Conservation (phyloP, 305 asterid genomes). For the Galium porrigens region DNA sequence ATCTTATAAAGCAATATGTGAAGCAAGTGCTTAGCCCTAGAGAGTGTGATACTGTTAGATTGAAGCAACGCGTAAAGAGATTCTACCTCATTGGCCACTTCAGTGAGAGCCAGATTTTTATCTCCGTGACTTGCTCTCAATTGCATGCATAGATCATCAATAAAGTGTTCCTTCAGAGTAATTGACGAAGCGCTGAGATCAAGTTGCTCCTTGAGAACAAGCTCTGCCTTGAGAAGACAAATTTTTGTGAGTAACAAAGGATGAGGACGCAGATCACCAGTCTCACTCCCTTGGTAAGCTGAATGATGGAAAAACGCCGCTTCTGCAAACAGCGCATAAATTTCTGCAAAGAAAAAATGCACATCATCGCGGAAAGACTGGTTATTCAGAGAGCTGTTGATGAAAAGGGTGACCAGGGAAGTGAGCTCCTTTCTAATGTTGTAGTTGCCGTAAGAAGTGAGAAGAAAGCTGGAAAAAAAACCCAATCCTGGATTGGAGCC, state of each 20-base stretch:
- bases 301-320: background rate
- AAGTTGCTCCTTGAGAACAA: slow-evolving; percentile 1
- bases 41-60: background rate
- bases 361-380: background rate
- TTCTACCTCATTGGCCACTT: slow-evolving; percentile 1
- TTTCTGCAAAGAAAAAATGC: background rate
- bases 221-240: slow-evolving; percentile 1
- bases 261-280: background rate
- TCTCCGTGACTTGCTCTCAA: background rate
- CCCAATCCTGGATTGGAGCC: background rate
- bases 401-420: background rate
- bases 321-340: background rate
- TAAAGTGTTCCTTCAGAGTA: background rate
- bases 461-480: background rate
- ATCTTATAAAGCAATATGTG: background rate
- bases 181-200: background rate
- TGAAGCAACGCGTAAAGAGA: background rate
- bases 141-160: background rate
- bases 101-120: background rate
- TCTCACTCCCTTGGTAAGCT: background rate
- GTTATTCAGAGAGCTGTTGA: background rate
- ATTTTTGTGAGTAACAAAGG: background rate
- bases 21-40: background rate
- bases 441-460: background rate
- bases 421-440: background rate